phyloP scores from a whole-genome alignment of 2,329 filamentous ascomycete species.

The Xylaria sp. region DNA sequence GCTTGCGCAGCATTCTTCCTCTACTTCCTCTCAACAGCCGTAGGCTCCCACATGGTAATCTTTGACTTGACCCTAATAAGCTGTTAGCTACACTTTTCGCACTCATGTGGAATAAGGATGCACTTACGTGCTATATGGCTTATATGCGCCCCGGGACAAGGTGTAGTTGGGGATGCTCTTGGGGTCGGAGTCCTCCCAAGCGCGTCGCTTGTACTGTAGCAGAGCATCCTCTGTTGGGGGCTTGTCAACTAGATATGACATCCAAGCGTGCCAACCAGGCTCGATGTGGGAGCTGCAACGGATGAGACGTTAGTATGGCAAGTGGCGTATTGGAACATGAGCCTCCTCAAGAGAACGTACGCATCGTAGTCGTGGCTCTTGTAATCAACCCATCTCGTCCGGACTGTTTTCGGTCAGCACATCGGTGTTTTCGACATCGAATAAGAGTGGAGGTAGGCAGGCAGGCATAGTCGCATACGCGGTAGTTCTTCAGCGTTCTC shows the following conservation, averaged over 20 bases:
- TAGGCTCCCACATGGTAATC: conserved; percentile 64
- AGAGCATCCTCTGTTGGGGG: conserved; percentile 82
- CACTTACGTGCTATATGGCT: conserved; percentile 93
- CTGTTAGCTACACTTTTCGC: conserved; percentile 38
- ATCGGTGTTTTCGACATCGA: not conserved
- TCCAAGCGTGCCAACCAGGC: conserved; percentile 98
- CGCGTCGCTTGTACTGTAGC: conserved; percentile 71
- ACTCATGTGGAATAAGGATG: conserved; percentile 7
- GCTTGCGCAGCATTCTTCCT: conserved; percentile 16
- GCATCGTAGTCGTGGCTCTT: conserved; percentile 86
- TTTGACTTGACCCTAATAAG: conserved; percentile 63
- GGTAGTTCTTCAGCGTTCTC: conserved; percentile 97
- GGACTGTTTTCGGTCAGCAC: conserved; percentile 65
- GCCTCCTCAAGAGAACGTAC: conserved; percentile 56
- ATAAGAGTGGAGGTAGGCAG: too few relatives aligned
- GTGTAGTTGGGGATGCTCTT: conserved; percentile 80
- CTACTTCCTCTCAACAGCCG: conserved; percentile 48
- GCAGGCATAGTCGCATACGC: conserved; percentile 63
- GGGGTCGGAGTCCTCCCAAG: conserved; percentile 79
- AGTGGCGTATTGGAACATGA: not conserved
- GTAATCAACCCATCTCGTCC: conserved; percentile 98
- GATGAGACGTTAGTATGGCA: conserved; percentile 32
- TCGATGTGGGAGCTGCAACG: conserved; percentile 79
- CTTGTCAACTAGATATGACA: conserved; percentile 91
- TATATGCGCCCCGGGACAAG: conserved; percentile 81